Evolutionary conservation across 1,284 basidiomycete species (phyloP).

Genomic region (Ceratobasidium theobromae): DNA sequence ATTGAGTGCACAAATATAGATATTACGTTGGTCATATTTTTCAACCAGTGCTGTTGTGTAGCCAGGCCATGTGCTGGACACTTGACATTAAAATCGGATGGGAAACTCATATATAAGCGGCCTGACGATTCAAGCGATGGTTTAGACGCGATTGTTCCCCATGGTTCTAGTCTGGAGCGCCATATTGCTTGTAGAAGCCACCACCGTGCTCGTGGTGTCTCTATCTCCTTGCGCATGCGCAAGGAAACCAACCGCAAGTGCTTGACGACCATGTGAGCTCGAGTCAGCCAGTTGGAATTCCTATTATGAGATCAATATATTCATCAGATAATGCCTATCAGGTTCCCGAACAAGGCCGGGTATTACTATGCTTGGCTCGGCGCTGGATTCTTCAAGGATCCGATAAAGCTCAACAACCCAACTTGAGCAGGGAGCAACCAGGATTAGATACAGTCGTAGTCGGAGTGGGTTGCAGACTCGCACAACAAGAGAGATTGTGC

Average conservation of each 20-base stretch:
- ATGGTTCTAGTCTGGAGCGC: neutral
- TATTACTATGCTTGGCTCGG: conserved; percentile 66
- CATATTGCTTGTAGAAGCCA: conserved; percentile 4
- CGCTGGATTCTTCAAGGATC: conserved; percentile 61
- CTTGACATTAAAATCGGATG: neutral
- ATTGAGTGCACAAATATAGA: no score
- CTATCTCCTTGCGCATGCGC: neutral
- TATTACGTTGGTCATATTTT: no score
- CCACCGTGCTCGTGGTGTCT: neutral
- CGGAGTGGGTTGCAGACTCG: no score
- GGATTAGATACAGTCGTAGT: no score
- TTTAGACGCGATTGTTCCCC: neutral
- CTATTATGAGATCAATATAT: neutral
- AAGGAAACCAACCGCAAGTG: conserved; percentile 27
- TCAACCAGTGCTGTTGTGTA: no score
- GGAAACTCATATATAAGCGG: conserved; percentile 35
- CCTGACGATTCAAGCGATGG: neutral
- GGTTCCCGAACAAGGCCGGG: conserved; percentile 78
- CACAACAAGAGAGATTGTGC: no score
- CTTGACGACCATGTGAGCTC: conserved; percentile 31
- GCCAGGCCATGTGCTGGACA: neutral
- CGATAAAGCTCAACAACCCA: conserved; percentile 55
- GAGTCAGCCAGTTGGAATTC: no score
- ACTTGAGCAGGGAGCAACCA: no score
- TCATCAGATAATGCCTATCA: conserved; percentile 40